Base-by-base conservation (phyloP, 495 filamentous ascomycete genomes). In the Tuber aestivum region DNA sequence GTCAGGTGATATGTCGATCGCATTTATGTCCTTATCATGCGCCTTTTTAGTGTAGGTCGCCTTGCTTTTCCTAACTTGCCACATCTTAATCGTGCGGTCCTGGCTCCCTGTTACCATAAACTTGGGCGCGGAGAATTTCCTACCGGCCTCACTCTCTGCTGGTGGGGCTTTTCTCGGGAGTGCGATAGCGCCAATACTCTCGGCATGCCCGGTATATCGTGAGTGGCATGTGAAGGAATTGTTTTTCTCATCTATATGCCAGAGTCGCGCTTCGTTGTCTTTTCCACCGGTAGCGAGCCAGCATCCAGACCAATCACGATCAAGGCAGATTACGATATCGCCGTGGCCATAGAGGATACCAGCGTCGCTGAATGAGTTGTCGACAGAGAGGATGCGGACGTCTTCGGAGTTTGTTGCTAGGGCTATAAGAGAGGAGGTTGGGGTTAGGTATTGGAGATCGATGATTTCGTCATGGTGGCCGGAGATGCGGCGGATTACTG, bases 11-110 rank as follows among this genome's bases (percentile, higher is more conserved):
- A 94, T 87, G 74, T 95, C 93, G 27, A 99, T 86, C 7, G 95
- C 93, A 79, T 99, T 99, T 85, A 99, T 99, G 78, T 99, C 95
- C 80, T 98, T 99, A 75, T 99, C 95, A 83, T 99, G 95, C 3
- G 95, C 96, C 84, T 97, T 93, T 45, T 94, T 89, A 8, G 95
- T 97, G 79, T 93, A 96, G 23, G 88, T 80, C 10, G 93, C 90
- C 80, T 88, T 87, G 40, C 84, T 77, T 79, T 80, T 86, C 69
- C 84, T 84, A 70, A 93, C 89, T 73, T 94, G 91, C 90, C 95
- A 97, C 74, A 90, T 90, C 84, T 99, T 98, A 76, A 99, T 88
- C 8, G 96, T 98, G 74, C 92, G 90, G 83, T 99, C 95, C 82
- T 97, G 93, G 9, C 94, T 97, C 14, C 95, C 95, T 7, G 95